Evolutionary conservation across 176 grass and related monocot species (phyloP).

Genomic region (Cenchrus fungigraminus): DNA sequence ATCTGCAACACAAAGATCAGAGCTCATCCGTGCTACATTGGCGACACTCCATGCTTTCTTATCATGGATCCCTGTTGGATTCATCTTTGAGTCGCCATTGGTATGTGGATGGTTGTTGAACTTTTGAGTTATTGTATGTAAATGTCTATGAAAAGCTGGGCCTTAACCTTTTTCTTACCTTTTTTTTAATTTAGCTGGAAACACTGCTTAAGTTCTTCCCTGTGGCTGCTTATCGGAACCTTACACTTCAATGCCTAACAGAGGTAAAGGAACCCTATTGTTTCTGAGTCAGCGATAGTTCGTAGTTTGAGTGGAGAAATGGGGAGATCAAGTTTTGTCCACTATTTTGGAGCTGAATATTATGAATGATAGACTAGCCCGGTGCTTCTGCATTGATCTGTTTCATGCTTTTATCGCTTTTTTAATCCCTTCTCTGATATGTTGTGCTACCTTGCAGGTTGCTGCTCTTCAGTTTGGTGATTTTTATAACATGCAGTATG

Average conservation of each 20-base stretch:
- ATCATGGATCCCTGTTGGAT: slow-evolving; percentile 98
- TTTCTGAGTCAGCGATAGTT: neutral
- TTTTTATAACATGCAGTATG: slow-evolving; percentile 95
- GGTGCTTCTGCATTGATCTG: neutral
- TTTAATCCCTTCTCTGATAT: slow-evolving; percentile 16
- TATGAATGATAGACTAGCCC: neutral
- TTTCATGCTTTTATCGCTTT: slow-evolving; percentile 11
- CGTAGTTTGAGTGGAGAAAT: slow-evolving; percentile 1
- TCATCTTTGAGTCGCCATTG: slow-evolving; percentile 96
- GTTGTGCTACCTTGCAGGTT: slow-evolving; percentile 56
- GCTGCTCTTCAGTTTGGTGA: slow-evolving; percentile 98
- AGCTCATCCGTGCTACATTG: slow-evolving; percentile 92
- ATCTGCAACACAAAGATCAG: slow-evolving; percentile 91
- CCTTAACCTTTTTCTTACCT: slow-evolving; percentile 34
- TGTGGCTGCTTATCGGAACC: slow-evolving; percentile 84
- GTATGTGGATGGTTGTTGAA: slow-evolving; percentile 44
- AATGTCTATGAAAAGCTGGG: neutral
- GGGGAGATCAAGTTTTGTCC: neutral
- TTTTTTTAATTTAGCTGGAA: slow-evolving; percentile 71
- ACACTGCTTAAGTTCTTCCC: slow-evolving; percentile 95
- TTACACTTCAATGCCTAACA: slow-evolving; percentile 96
- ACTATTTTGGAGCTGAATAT: neutral
- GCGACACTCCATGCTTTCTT: slow-evolving; percentile 98
- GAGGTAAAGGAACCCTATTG: slow-evolving; percentile 59
- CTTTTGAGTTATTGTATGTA: slow-evolving; percentile 4